These are phyloP conservation scores for Exophiala xenobiotica DNA, from an alignment of 2,329 filamentous ascomycete species.

Conservation along the genomic window DNA sequence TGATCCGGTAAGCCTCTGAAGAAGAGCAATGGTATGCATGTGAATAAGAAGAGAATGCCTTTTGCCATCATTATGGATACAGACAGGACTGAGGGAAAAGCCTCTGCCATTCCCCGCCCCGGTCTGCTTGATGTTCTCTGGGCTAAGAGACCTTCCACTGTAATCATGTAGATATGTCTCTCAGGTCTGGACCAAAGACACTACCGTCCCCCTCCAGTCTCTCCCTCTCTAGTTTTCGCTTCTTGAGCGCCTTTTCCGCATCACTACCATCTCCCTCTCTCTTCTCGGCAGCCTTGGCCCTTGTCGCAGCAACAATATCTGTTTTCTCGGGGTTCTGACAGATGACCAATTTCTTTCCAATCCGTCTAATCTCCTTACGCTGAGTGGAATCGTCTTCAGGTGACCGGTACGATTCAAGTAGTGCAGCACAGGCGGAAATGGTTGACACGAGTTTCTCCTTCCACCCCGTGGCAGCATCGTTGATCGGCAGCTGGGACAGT, in stretches of 20 bases:
- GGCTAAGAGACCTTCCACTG: too few relatives aligned
- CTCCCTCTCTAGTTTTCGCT: constrained; percentile 34
- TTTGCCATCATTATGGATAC: background rate
- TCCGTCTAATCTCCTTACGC: constrained; percentile 45
- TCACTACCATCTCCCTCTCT: constrained; percentile 37
- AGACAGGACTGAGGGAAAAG: too few relatives aligned
- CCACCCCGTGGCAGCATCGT: constrained; percentile 1
- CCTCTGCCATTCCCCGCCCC: too few relatives aligned
- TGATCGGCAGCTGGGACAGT: constrained; percentile 32
- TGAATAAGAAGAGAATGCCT: background rate
- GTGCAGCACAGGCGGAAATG: constrained; percentile 39
- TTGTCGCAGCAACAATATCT: constrained; percentile 39
- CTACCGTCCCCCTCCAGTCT: constrained; percentile 32
- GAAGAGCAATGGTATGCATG: background rate
- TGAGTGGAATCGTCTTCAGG: constrained; percentile 39
- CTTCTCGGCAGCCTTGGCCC: constrained; percentile 39
- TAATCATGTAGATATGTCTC: constrained; percentile 8
- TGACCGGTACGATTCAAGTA: constrained; percentile 42
- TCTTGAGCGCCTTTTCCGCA: constrained; percentile 35
- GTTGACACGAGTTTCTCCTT: constrained; percentile 36
- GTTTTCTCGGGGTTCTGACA: constrained; percentile 51
- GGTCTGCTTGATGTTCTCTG: too few relatives aligned
- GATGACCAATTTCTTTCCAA: constrained; percentile 50
- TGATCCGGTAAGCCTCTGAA: background rate
- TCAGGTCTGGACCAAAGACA: constrained; percentile 35